Evolutionary conservation across 225 moss, liverwort and hornwort genomes (phyloP).

Genomic region (Marchantia paleacea): DNA sequence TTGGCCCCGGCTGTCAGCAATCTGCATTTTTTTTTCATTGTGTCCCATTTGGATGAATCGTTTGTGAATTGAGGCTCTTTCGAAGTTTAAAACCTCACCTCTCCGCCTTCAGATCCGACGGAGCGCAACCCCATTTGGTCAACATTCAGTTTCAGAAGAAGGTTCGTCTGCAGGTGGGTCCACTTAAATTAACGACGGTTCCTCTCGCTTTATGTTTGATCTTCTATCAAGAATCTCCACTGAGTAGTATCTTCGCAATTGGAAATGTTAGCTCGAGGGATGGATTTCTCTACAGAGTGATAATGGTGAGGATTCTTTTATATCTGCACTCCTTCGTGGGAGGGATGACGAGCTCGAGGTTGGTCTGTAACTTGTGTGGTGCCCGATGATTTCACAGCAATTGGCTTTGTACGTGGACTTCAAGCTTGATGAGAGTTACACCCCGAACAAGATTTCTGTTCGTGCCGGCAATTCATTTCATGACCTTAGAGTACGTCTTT

Average conservation of each 20-base stretch:
- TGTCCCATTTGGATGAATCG: neutral
- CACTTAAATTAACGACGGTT: neutral
- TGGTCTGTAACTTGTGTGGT: neutral
- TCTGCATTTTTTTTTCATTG: neutral
- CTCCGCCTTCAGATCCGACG: constrained; percentile 67
- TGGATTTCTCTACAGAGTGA: neutral
- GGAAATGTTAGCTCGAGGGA: neutral
- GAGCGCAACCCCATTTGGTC: constrained; percentile 86
- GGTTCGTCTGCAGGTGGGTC: constrained; percentile 82
- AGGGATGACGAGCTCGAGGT: neutral
- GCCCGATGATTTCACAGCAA: constrained; percentile 51
- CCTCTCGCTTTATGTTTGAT: neutral
- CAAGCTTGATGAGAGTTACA: constrained; percentile 95
- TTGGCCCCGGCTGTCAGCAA: neutral
- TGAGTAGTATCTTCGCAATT: neutral
- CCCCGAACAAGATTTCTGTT: constrained; percentile 91
- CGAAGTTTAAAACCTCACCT: neutral
- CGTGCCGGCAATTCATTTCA: constrained; percentile 95
- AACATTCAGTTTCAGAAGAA: constrained; percentile 98
- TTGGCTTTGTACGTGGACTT: constrained; percentile 83
- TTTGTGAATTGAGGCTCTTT: neutral
- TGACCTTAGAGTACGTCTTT: constrained; percentile 65
- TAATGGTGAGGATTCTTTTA: neutral
- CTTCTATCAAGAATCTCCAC: neutral
- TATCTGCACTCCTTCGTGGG: too few species aligned